A percentile compares a stretch with the other conserved stretches of the same genome.
Evolutionary conservation across 257 asterid genomes (phyloP).

Genomic region (Buddleja alternifolia): DNA sequence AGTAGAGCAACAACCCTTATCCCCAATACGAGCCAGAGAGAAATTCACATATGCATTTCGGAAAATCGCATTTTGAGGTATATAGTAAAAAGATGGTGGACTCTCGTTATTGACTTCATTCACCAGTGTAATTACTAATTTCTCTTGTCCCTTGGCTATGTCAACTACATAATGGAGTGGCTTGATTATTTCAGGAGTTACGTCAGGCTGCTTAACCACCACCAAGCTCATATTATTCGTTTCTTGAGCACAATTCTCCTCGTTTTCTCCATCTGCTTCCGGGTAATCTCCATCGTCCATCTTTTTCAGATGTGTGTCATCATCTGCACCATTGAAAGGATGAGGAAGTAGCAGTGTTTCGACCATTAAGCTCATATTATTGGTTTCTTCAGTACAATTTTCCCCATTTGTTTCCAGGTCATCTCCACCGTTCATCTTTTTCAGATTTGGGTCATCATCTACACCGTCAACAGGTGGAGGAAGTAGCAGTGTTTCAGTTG

Average conservation of each 20-base stretch:
- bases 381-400: conserved; percentile 36
- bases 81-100: conserved; percentile 78
- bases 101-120: conserved; percentile 62
- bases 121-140: conserved; percentile 57
- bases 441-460: conserved; percentile 33
- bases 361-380: conserved; percentile 39
- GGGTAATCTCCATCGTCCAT: conserved; percentile 34
- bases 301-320: conserved; percentile 34
- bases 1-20: conserved; percentile 58
- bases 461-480: conserved; percentile 36
- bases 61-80: conserved; percentile 68
- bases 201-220: conserved; percentile 38
- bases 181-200: conserved; percentile 40
- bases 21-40: conserved; percentile 77
- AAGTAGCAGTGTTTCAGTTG: conserved; percentile 27
- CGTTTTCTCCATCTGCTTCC: conserved; percentile 31
- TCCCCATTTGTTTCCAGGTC: conserved; percentile 34
- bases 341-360: conserved; percentile 37
- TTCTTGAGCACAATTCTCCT: conserved; percentile 39
- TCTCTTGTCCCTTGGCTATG: conserved; percentile 86
- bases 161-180: conserved; percentile 51
- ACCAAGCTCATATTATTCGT: conserved; percentile 44
- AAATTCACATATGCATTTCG: conserved; percentile 70
- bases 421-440: conserved; percentile 34
- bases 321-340: conserved; percentile 37